Conservation (phyloP, 2,329 filamentous ascomycete genomes). For the Byssothecium circinans region DNA sequence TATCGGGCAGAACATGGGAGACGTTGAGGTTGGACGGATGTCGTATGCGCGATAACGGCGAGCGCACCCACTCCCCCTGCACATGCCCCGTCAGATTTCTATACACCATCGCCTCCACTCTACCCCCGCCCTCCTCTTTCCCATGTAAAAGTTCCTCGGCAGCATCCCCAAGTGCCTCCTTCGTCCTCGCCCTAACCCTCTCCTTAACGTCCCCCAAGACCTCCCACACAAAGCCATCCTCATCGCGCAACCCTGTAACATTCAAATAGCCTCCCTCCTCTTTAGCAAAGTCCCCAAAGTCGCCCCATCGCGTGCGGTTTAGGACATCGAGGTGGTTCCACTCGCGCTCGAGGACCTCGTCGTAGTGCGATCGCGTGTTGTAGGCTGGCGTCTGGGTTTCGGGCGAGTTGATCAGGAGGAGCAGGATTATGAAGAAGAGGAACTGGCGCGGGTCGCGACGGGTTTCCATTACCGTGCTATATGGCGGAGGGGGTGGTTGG, state of each 20-base stretch:
- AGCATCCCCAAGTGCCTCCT: slow-evolving; percentile 43
- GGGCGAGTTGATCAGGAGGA: slow-evolving; percentile 43
- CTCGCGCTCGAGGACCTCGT: slow-evolving; percentile 55
- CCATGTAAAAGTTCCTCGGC: slow-evolving; percentile 40
- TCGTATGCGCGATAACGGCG: slow-evolving; percentile 52
- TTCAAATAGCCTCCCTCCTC: slow-evolving; percentile 51
- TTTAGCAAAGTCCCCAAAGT: slow-evolving; percentile 56
- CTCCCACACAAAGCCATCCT: slow-evolving; percentile 78
- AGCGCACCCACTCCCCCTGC: slow-evolving; percentile 72
- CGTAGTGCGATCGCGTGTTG: slow-evolving; percentile 39
- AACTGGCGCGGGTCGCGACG: slow-evolving; percentile 41
- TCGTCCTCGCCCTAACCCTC: slow-evolving; percentile 61
- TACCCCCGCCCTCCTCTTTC: slow-evolving; percentile 22
- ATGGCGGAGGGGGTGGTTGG: slow-evolving; percentile 10
- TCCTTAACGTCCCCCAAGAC: slow-evolving; percentile 68
- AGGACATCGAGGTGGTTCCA: slow-evolving; percentile 51
- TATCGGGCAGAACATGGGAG: slow-evolving; percentile 62
- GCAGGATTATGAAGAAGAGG: slow-evolving; percentile 41
- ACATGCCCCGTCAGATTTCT: slow-evolving; percentile 77
- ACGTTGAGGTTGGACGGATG: slow-evolving; percentile 51
- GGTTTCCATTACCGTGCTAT: slow-evolving; percentile 40
- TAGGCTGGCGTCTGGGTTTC: slow-evolving; percentile 38
- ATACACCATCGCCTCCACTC: slow-evolving; percentile 60
- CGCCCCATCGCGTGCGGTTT: slow-evolving; percentile 46
- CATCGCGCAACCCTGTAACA: slow-evolving; percentile 73